These are phyloP conservation scores for Ochromonas danica DNA, from an alignment of 108 stramenopile genomes.

Conservation along the genomic window DNA sequence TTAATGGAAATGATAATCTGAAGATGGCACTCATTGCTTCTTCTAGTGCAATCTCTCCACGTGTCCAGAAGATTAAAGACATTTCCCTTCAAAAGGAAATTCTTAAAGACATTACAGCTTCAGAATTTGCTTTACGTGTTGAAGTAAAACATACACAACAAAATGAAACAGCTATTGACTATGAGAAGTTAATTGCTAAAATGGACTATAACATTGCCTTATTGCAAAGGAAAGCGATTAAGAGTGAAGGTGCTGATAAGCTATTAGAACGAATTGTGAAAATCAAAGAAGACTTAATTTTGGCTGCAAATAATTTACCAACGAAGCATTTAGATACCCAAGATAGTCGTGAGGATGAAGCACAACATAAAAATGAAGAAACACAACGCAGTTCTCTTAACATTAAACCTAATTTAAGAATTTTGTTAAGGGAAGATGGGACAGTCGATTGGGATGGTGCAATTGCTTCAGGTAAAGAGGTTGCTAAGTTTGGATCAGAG, in stretches of 20 bases:
- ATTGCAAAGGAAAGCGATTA: conserved; percentile 36
- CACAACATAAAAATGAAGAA: neutral
- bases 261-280: conserved; percentile 28
- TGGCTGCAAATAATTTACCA: too few species aligned
- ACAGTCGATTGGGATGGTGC: conserved; percentile 97
- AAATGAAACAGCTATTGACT: conserved; percentile 41
- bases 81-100: conserved; percentile 37
- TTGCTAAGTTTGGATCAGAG: conserved; percentile 78
- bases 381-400: neutral
- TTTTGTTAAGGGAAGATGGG: conserved; percentile 82
- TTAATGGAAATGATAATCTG: too few species aligned
- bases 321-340: too few species aligned
- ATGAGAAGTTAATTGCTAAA: conserved; percentile 51
- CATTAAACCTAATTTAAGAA: neutral
- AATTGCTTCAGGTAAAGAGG: conserved; percentile 77
- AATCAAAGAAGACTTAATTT: neutral
- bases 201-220: conserved; percentile 42
- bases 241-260: conserved; percentile 6
- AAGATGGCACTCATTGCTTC: too few species aligned
- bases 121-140: conserved; percentile 52
- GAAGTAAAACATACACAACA: neutral
- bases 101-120: conserved; percentile 50
- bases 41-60: too few species aligned
- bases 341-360: neutral
- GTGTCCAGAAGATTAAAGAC: conserved; percentile 25